Evolutionary conservation across 495 filamentous ascomycete genomes (phyloP), one percentile per base, ranked within the genome.

Genomic region (Podospora appendiculata): DNA sequence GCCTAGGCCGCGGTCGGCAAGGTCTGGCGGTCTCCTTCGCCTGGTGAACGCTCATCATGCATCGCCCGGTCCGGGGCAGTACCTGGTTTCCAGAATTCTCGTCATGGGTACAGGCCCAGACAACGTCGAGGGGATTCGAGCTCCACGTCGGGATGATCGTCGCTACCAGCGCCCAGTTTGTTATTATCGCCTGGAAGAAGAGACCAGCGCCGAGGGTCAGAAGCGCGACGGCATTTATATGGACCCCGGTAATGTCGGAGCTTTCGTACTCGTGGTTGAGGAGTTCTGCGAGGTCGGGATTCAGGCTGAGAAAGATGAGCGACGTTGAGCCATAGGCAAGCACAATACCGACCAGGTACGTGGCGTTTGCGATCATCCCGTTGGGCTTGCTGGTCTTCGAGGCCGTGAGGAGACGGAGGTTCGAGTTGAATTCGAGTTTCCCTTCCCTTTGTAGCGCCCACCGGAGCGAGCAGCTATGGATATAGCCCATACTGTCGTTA

Each of bases 371-470:
- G 25, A 64, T 57, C 45, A 51, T 54, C 6, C 53, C 48, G 55
- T 70, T 70, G 7, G 65, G 55, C 25, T 35, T 32, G 33, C 47
- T 61, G 47, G 49, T 33, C 12, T 48, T 56, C 8, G 61, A 53
- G 25, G 56, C 61, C 35, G 64, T 67, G 40, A 72, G 59, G 2
- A 76, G 63, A 8, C 72, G 66, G 8, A 73, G 58, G 49, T 74
- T 76, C 8, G 72, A 70, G 58, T 72, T 74, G 66, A 62, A 68
- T 8, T 63, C 57, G 18, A 76, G 62, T n/a, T 64, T 63, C 13
- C 58, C 59, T 46, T 76, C 72, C 34, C 59, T 62, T 36, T 67
- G 68, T 11, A 76, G 59, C 3, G 70, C 55, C 72, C 72, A 76
- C 18, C 72, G 69, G 11, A 73, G 60, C 1, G 70, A 64, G 10